Base-by-base conservation (phyloP, 2,329 filamentous ascomycete species). In the Diplodia sapinea region DNA sequence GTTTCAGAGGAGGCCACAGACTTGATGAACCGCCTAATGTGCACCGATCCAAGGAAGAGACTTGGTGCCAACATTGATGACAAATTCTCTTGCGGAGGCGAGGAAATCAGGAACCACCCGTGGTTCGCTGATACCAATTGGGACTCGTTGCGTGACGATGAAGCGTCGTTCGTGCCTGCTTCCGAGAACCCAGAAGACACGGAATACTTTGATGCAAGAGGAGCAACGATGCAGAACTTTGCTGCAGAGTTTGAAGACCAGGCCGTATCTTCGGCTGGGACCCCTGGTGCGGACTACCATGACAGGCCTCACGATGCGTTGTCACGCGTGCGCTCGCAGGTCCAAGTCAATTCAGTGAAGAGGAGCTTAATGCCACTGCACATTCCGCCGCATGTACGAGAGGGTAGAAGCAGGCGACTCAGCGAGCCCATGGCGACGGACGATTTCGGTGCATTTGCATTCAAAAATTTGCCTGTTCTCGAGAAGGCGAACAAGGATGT, bases 401-500 rank as follows among this genome's bases (percentile, higher is more conserved):
- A 99, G 78, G 86, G 91, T 64, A 92, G 96, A 75, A 94, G 88
- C 72, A 88, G 95, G 70, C 87, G 95, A 72, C 84, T 98, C 49
- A 98, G 94, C 77, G 95, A 99, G 78, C 95, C 95, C 1, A 89
- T 94, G 17, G 87, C 88, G 38, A 86, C 90, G 0, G 95, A 99
- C 77, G 96, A 99, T 76, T 99, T 99, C 82, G 95, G 95, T 38
- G 93, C 88, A 70, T 99, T 99, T 79, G 88, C 93, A 49, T 99
- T 97, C 84, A 99, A 99, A 82, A 99, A 99, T 73, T 82, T 99
- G 59, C 94, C 94, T 0, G 94, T 98, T 23, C 84, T 99, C 20
- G 95, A 98, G 74, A 98, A 97, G 79, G 95, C 95, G 66, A 99
- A 99, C 80, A 99, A 99, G 77, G 95, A 99, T 74, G 93, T 98